These are phyloP conservation scores for Sporormia fimetaria DNA, from an alignment of 495 filamentous ascomycete genomes.

Conservation along the genomic window DNA sequence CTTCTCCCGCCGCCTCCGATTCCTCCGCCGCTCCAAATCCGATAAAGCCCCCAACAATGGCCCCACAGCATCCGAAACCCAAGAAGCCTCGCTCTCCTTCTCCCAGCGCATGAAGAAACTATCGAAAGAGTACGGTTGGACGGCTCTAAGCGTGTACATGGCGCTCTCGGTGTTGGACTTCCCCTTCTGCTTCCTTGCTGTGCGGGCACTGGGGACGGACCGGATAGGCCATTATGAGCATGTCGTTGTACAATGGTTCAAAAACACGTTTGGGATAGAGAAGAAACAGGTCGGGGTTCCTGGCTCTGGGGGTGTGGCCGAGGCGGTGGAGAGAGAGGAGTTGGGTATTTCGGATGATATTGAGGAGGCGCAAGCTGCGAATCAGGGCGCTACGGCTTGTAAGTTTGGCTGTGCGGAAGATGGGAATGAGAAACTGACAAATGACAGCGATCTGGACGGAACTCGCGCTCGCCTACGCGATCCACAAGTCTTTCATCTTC, in stretches of 20 bases:
- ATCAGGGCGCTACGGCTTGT: slow-evolving; percentile 42
- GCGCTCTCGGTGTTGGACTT: slow-evolving; percentile 76
- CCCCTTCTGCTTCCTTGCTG: slow-evolving; percentile 85
- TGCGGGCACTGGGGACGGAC: slow-evolving; percentile 72
- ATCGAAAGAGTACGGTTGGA: slow-evolving; percentile 91
- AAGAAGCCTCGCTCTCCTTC: slow-evolving; percentile 39
- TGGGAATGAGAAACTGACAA: slow-evolving; percentile 1
- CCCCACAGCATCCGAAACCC: slow-evolving; percentile 19
- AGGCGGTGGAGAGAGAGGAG: slow-evolving; percentile 12
- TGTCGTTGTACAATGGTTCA: slow-evolving; percentile 29
- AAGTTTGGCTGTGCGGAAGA: slow-evolving; percentile 17
- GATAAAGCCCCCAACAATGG: slow-evolving; percentile 19
- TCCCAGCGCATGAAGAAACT: slow-evolving; percentile 64
- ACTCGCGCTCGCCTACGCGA: slow-evolving; percentile 84
- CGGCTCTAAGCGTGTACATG: slow-evolving; percentile 84
- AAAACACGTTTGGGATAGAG: slow-evolving; percentile 40
- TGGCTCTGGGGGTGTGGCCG: slow-evolving; percentile 7
- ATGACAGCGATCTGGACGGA: slow-evolving; percentile 67
- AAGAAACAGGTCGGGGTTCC: slow-evolving; percentile 11
- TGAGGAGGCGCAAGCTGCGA: slow-evolving; percentile 31
- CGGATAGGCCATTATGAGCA: slow-evolving; percentile 58
- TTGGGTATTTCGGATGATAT: slow-evolving; percentile 15
- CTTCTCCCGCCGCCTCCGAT: slow-evolving; percentile 14
- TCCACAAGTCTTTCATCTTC: slow-evolving; percentile 98
- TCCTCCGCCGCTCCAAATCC: slow-evolving; percentile 24